Evolutionary conservation across 805 yeast genomes (phyloP), one percentile per base, ranked within the genome.

Genomic region (Candida boidinii): DNA sequence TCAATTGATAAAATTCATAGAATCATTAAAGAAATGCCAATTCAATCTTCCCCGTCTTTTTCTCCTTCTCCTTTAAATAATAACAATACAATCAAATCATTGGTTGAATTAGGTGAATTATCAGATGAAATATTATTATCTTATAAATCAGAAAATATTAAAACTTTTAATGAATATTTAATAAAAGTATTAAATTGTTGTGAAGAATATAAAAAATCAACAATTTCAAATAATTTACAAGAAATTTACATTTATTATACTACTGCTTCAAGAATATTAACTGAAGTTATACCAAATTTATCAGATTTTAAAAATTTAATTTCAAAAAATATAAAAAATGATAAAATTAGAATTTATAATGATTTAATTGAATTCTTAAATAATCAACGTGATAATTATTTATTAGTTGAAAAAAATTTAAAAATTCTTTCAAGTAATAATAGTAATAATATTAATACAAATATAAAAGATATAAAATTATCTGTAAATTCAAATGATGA

Each of bases 101-200:
- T 46, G 12, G 13, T 32, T 4, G 45, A 44, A 34, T 34, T 46
- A 22, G 28, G 39, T 4, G 21, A 17, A 3, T 29, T 46, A 10
- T 46, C 38, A 7, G 44, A 40, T 20, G 36, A 35, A 17, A 23
- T 40, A 7, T 20, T 40, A 13, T 30, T 26, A 5, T 29, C 21
- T 12, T 38, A 22, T 21, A 24, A 23, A 16, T 5, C 11, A 5
- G 33, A 30, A 15, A 3, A 15, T 12, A 14, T 26, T n/a, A 28
- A 33, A 12, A 29, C 45, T 6, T 31, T 43, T 8, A 38, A 35
- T 32, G 39, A 41, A 21, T 49, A 43, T 36, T 34, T 50, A 7
- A 40, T 35, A 19, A 47, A 44, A 30, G 53, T 56, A 12, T 30
- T 53, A 7, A 54, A 53, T 21, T 46, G 54, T 27, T 45, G 45